These are phyloP conservation scores for Pichia nakasei DNA, from an alignment of 805 yeast species.

Conservation along the genomic window DNA sequence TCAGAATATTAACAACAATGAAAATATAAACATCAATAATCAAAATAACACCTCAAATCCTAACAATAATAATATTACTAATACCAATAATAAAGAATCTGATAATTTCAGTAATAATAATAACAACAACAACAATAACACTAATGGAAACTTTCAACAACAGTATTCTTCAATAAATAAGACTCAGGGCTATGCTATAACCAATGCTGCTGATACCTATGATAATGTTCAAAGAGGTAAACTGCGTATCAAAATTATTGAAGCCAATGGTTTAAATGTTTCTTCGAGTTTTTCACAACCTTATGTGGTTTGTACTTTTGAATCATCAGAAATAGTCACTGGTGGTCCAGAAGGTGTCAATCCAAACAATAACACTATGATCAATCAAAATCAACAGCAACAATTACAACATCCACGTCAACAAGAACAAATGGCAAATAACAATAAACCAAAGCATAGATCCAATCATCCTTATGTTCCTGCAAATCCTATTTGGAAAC, in stretches of 20 bases:
- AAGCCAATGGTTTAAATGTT: constrained; percentile 63
- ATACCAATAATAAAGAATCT: too few species aligned
- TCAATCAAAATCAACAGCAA: not conserved
- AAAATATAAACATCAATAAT: not conserved
- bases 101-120: too few species aligned
- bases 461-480: constrained; percentile 23
- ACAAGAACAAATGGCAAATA: not conserved
- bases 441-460: not conserved
- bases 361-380: not conserved
- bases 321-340: constrained; percentile 83
- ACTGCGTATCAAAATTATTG: constrained; percentile 68
- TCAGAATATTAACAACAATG: not conserved
- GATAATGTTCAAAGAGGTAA: constrained; percentile 63
- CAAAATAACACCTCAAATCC: not conserved
- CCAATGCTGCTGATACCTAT: constrained; percentile 15
- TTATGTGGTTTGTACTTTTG: constrained; percentile 86
- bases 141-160: not conserved
- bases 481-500: constrained; percentile 81
- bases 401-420: not conserved
- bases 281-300: constrained; percentile 55
- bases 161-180: not conserved
- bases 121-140: constrained; percentile 7
- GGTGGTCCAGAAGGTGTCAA: constrained; percentile 53
- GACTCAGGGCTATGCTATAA: constrained; percentile 21
- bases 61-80: not conserved